A percentile compares a stretch with the other conserved stretches of the same genome.
These are phyloP conservation scores for Aspergillus pseudoterreus DNA, from an alignment of 2,329 filamentous ascomycete genomes.

Conservation along the genomic window DNA sequence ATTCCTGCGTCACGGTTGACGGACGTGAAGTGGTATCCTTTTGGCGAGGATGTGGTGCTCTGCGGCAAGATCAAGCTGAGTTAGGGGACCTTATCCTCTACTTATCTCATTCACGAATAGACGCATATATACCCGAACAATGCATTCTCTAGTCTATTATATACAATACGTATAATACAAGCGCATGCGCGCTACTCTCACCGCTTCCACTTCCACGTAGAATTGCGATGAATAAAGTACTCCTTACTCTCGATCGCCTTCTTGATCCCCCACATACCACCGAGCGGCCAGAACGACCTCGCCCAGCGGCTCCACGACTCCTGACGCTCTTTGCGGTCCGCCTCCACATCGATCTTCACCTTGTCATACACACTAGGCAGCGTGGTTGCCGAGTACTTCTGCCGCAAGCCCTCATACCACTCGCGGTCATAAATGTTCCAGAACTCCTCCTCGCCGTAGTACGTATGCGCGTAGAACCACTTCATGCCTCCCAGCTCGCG, in stretches of 20 bases:
- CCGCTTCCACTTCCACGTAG: constrained; percentile 15
- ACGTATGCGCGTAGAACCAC: constrained; percentile 84
- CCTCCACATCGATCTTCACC: constrained; percentile 14
- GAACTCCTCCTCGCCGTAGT: constrained; percentile 61
- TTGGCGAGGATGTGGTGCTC: constrained; percentile 76
- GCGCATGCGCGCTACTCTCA: neutral
- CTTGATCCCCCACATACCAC: constrained; percentile 14
- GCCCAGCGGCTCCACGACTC: constrained; percentile 13
- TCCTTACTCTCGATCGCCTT: constrained; percentile 17
- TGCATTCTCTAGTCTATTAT: neutral
- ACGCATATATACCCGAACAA: neutral
- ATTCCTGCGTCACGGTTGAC: constrained; percentile 57
- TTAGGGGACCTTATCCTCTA: neutral
- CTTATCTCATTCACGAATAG: neutral
- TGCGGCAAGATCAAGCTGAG: constrained; percentile 56
- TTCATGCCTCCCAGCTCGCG: constrained; percentile 71
- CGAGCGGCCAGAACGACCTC: constrained; percentile 11
- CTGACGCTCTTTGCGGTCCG: constrained; percentile 7
- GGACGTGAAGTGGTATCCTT: constrained; percentile 68
- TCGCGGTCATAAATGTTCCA: constrained; percentile 40
- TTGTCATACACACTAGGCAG: constrained; percentile 20
- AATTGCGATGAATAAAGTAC: constrained; percentile 15
- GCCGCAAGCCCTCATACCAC: constrained; percentile 35
- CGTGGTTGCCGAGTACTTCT: constrained; percentile 35
- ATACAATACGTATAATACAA: neutral